phyloP scores from a whole-genome alignment of 345 rosid species.

The Balakata baccata region DNA sequence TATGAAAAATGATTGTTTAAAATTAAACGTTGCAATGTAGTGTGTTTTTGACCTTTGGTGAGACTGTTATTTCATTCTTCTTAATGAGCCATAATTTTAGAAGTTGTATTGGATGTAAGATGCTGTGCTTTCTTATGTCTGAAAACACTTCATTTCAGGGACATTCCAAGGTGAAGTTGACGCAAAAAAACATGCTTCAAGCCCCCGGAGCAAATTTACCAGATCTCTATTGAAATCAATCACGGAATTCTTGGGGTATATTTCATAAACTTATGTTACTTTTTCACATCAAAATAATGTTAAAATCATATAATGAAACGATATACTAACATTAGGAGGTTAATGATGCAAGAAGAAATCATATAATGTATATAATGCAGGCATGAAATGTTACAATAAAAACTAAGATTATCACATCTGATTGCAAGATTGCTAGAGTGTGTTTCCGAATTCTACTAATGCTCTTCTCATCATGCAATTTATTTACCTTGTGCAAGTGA shows the following conservation, averaged over 20 bases:
- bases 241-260: conserved; percentile 44
- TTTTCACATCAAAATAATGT: neutral
- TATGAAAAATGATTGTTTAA: too few species aligned
- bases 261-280: neutral
- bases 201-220: conserved; percentile 14
- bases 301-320: neutral
- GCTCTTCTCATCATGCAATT: too few species aligned
- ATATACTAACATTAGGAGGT: neutral
- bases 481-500: too few species aligned
- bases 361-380: neutral
- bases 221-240: conserved; percentile 44
- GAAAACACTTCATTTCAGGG: conserved; percentile 18
- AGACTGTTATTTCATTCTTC: neutral
- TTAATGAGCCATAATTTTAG: neutral
- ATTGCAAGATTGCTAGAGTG: too few species aligned
- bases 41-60: too few species aligned
- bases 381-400: neutral
- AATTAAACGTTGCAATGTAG: too few species aligned
- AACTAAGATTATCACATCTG: neutral
- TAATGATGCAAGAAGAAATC: neutral
- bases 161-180: conserved; percentile 8
- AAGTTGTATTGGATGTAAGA: neutral
- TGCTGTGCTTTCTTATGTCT: neutral
- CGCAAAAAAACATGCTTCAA: conserved; percentile 22
- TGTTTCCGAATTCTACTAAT: too few species aligned